phyloP scores from a whole-genome alignment of 805 yeast genomes.

The Suhomyces sp. region DNA sequence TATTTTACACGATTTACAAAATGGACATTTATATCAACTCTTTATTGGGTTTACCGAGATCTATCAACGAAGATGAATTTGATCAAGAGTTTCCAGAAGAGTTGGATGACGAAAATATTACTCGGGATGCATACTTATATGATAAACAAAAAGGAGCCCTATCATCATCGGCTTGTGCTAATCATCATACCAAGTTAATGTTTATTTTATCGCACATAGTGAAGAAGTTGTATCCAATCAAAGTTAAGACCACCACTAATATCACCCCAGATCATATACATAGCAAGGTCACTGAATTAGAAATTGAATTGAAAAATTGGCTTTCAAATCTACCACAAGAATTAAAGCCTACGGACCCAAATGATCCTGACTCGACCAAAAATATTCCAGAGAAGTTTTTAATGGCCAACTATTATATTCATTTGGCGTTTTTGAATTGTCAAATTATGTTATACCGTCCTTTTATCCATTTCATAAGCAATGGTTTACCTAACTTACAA shows the following conservation, averaged over 20 bases:
- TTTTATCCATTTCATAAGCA: slow-evolving; percentile 77
- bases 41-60: slow-evolving; percentile 79
- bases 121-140: slow-evolving; percentile 55
- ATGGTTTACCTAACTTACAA: slow-evolving; percentile 36
- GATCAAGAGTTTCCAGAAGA: slow-evolving; percentile 87
- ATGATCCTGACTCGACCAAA: slow-evolving; percentile 16
- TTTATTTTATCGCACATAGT: slow-evolving; percentile 70
- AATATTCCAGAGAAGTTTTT: slow-evolving; percentile 54
- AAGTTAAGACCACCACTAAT: slow-evolving; percentile 29
- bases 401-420: slow-evolving; percentile 73
- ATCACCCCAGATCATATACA: slow-evolving; percentile 38
- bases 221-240: slow-evolving; percentile 72
- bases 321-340: slow-evolving; percentile 65
- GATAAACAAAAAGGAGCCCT: slow-evolving; percentile 51
- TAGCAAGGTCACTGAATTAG: slow-evolving; percentile 57
- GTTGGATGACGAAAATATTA: slow-evolving; percentile 82
- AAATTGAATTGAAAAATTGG: slow-evolving; percentile 71
- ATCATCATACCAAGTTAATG: slow-evolving; percentile 77
- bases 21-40: slow-evolving; percentile 90
- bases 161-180: slow-evolving; percentile 77
- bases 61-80: slow-evolving; percentile 72
- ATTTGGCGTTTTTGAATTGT: slow-evolving; percentile 70
- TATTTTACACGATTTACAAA: slow-evolving; percentile 87
- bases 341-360: slow-evolving; percentile 70
- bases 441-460: slow-evolving; percentile 84